Conservation (phyloP, 148 eudicot species). For the Chenopodium formosanum region DNA sequence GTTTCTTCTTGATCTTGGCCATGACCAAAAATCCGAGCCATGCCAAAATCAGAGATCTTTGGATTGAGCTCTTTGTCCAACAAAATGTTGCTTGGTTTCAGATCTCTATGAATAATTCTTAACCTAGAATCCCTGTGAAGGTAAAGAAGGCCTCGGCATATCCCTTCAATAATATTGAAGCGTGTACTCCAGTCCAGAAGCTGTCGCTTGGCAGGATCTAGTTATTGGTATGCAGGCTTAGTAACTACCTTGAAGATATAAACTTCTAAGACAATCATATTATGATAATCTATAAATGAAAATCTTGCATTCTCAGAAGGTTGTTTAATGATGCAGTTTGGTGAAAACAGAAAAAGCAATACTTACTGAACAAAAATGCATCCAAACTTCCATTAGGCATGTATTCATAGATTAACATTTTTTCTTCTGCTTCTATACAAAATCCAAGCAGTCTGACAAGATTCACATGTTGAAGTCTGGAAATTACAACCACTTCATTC, state of each 20-base stretch:
- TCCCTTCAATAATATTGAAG: constrained; percentile 34
- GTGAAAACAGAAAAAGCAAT: not conserved
- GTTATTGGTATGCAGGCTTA: not conserved
- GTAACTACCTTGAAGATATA: not conserved
- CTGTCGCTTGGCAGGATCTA: constrained; percentile 24
- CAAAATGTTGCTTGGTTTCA: constrained; percentile 27
- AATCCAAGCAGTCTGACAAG: constrained; percentile 32
- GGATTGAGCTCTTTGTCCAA: constrained; percentile 32
- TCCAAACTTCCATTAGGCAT: constrained; percentile 34
- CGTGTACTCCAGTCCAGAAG: constrained; percentile 31
- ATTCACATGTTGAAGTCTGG: constrained; percentile 36
- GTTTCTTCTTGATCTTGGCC: constrained; percentile 33
- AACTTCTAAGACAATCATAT: too few relatives aligned
- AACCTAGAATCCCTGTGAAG: constrained; percentile 35
- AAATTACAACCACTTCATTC: constrained; percentile 36
- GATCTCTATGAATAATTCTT: constrained; percentile 21
- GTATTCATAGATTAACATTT: constrained; percentile 31
- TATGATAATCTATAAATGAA: too few relatives aligned
- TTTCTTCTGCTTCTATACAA: constrained; percentile 26
- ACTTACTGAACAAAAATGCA: constrained; percentile 26
- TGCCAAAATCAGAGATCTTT: constrained; percentile 35
- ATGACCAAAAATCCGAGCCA: constrained; percentile 33
- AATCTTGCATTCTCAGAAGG: too few relatives aligned
- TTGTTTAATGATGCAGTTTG: too few relatives aligned
- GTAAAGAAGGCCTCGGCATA: constrained; percentile 32